These are phyloP conservation scores for Eucalyptus tenuipes DNA, from an alignment of 345 rosid species.

Conservation along the genomic window DNA sequence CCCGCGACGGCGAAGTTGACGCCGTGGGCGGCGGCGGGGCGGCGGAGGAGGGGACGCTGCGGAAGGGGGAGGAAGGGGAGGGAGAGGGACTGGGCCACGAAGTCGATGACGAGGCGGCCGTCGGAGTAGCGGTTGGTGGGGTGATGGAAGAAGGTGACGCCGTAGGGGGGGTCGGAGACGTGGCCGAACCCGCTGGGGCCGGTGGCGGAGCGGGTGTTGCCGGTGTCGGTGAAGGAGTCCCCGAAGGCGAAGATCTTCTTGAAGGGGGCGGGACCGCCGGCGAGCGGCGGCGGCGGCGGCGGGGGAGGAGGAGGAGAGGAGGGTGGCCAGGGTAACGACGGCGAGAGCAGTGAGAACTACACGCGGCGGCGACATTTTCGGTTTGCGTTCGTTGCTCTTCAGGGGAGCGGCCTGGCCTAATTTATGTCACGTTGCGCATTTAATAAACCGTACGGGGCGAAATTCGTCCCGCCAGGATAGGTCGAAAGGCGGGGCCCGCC, in stretches of 20 bases:
- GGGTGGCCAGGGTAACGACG: background rate
- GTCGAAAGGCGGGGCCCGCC: background rate
- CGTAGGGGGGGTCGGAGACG: conserved; percentile 65
- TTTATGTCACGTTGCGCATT: background rate
- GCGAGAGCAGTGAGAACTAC: background rate
- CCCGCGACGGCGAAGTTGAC: conserved; percentile 92
- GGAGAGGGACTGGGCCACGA: conserved; percentile 50
- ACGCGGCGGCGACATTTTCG: background rate
- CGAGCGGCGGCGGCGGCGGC: background rate
- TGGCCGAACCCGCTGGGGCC: conserved; percentile 80
- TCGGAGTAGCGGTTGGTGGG: conserved; percentile 88
- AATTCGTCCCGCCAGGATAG: background rate
- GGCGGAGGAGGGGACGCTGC: background rate
- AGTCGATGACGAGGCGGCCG: conserved; percentile 81
- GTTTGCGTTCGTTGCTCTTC: background rate
- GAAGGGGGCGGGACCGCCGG: conserved; percentile 28
- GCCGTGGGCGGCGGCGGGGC: conserved; percentile 3
- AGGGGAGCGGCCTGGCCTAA: background rate
- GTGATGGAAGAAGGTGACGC: conserved; percentile 63
- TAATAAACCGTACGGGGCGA: background rate
- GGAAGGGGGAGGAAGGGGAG: conserved; percentile 71
- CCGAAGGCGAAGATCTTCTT: conserved; percentile 79
- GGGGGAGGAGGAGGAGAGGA: background rate
- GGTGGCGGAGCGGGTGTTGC: conserved; percentile 53
- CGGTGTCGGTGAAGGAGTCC: conserved; percentile 93